phyloP scores from a whole-genome alignment of 352 stramenopile species.

The Phytophthora megakarya region DNA sequence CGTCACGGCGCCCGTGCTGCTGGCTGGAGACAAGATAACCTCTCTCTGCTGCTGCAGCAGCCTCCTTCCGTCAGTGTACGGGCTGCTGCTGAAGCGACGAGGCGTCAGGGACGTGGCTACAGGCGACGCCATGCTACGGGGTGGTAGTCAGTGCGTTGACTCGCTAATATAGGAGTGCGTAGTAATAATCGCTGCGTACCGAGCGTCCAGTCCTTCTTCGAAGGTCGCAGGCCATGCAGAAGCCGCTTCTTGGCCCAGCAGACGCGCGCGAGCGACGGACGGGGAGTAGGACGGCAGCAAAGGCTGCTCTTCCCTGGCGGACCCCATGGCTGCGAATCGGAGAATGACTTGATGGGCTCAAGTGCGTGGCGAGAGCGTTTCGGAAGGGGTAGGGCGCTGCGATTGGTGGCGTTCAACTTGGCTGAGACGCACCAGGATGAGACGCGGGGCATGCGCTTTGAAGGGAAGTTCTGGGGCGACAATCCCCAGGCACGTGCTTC shows the following conservation, averaged over 20 bases:
- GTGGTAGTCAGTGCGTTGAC: no score
- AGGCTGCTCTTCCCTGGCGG: slow-evolving; percentile 30
- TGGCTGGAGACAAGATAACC: slow-evolving; percentile 28
- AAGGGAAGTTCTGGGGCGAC: background rate
- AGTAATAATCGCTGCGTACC: slow-evolving; percentile 40
- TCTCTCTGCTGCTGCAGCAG: slow-evolving; percentile 41
- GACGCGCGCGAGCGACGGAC: slow-evolving; percentile 43
- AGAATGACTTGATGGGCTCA: slow-evolving; percentile 10
- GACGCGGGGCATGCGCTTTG: background rate
- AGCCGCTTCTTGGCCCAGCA: slow-evolving; percentile 36
- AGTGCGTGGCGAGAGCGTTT: slow-evolving; percentile 17
- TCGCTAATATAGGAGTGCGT: no score
- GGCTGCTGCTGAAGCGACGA: slow-evolving; percentile 35
- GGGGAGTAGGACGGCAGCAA: slow-evolving; percentile 74
- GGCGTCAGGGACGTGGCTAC: slow-evolving; percentile 36
- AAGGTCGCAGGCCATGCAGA: slow-evolving; percentile 76
- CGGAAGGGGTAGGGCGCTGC: slow-evolving; percentile 18
- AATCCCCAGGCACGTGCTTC: background rate
- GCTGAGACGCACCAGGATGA: background rate
- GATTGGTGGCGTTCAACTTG: slow-evolving; percentile 23
- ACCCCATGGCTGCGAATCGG: slow-evolving; percentile 24
- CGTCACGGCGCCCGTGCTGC: slow-evolving; percentile 10
- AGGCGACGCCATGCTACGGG: slow-evolving; percentile 65
- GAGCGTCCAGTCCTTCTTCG: slow-evolving; percentile 63
- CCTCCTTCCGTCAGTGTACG: slow-evolving; percentile 51